These are phyloP conservation scores for Ceratorhiza oryzae-sativae DNA, from an alignment of 1,284 basidiomycete species.

Conservation along the genomic window DNA sequence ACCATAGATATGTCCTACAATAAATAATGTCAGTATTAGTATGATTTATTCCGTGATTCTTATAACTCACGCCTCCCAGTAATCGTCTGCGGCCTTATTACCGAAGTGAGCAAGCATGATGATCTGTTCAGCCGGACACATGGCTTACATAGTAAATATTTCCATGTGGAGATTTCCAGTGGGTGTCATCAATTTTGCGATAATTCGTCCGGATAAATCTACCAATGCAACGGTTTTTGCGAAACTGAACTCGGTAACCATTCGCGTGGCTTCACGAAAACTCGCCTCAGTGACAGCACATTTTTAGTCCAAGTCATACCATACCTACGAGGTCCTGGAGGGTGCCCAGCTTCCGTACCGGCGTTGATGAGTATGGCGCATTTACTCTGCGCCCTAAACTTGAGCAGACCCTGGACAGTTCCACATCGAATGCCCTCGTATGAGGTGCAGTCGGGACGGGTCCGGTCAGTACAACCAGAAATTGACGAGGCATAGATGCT, in stretches of 20 bases:
- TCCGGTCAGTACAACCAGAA: constrained; percentile 23
- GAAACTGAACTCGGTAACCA: constrained; percentile 37
- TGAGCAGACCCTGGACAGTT: constrained; percentile 35
- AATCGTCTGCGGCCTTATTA: constrained; percentile 12
- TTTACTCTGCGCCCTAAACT: constrained; percentile 19
- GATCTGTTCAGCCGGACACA: neutral
- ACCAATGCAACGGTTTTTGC: constrained; percentile 11
- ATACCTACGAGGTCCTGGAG: constrained; percentile 18
- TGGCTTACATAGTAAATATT: constrained; percentile 31
- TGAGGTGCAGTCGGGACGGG: constrained; percentile 36
- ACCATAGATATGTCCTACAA: too few species aligned
- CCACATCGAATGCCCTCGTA: constrained; percentile 34
- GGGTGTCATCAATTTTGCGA: constrained; percentile 4
- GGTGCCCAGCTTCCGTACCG: constrained; percentile 36
- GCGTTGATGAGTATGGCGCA: constrained; percentile 34
- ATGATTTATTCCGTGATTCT: too few species aligned
- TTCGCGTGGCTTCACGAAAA: constrained; percentile 7
- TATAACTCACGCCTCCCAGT: constrained; percentile 39
- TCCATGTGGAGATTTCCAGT: constrained; percentile 16
- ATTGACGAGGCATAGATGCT: constrained; percentile 14
- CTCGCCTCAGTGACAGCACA: neutral
- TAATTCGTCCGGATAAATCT: constrained; percentile 32
- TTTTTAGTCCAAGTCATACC: too few species aligned
- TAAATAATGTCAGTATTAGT: too few species aligned
- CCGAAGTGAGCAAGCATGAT: neutral